A percentile compares a stretch with the other conserved stretches of the same genome.
Evolutionary conservation across 2,329 filamentous ascomycete genomes (phyloP).

Genomic region (Colletotrichum filicis): DNA sequence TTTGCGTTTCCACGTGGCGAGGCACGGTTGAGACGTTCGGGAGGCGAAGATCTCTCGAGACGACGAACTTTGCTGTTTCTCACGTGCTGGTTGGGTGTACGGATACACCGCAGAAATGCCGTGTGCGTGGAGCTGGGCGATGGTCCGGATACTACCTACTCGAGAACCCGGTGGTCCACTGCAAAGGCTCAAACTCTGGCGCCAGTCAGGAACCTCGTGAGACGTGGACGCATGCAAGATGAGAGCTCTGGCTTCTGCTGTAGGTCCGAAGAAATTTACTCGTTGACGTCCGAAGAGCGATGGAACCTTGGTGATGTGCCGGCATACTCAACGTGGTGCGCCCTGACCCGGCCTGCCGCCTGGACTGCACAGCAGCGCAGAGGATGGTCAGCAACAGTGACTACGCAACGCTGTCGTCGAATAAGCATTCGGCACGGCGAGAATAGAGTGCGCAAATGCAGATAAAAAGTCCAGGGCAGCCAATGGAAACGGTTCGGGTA

Average conservation of each 20-base stretch:
- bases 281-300: not conserved
- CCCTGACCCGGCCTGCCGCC: not conserved
- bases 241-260: not conserved
- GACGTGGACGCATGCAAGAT: not conserved
- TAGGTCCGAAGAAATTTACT: not conserved
- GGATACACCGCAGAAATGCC: constrained; percentile 4
- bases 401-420: constrained; percentile 6
- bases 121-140: not conserved
- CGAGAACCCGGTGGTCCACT: not conserved
- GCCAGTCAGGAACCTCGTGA: not conserved
- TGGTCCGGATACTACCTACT: not conserved
- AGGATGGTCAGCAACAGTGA: not conserved
- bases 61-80: not conserved
- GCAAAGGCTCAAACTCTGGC: not conserved
- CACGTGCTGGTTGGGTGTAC: not conserved
- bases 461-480: not conserved
- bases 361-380: not conserved
- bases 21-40: not conserved
- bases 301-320: not conserved
- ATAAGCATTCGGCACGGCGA: constrained; percentile 28
- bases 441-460: constrained; percentile 16
- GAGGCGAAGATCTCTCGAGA: not conserved
- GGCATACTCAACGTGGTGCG: constrained; percentile 7
- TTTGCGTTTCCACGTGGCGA: constrained; percentile 1
- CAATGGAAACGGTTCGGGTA: constrained; percentile 15